Percentiles rank a stretch among this genome's conserved stretches.
Evolutionary conservation across 1,139 yeast genomes (phyloP).

Genomic region (Protomyces pachydermus): DNA sequence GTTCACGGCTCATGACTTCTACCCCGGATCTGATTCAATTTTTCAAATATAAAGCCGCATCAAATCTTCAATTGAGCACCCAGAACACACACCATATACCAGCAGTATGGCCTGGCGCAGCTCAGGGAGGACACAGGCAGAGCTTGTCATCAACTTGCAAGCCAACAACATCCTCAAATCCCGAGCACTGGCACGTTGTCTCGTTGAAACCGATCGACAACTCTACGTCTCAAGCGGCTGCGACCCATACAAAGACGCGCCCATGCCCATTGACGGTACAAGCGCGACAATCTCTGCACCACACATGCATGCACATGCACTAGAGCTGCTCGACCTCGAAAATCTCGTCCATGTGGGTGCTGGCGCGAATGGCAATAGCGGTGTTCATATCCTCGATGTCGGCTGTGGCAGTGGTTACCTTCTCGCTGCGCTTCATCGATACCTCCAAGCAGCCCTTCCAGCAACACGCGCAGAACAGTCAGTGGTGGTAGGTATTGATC

Average conservation of each 20-base stretch:
- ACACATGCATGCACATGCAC: conserved; percentile 5
- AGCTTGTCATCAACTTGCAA: not conserved
- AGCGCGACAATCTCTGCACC: conserved; percentile 1
- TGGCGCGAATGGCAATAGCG: not conserved
- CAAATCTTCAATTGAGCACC: no score
- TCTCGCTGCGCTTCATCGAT: not conserved
- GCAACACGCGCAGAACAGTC: not conserved
- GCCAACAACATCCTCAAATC: not conserved
- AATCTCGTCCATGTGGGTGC: not conserved
- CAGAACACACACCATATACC: no score
- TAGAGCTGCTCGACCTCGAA: not conserved
- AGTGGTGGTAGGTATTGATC: not conserved
- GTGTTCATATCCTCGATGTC: not conserved
- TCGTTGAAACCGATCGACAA: not conserved
- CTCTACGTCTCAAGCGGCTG: not conserved
- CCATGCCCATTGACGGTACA: not conserved
- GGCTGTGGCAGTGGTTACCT: conserved; percentile 5
- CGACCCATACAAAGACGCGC: not conserved
- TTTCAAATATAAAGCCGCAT: no score
- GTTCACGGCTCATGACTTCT: no score
- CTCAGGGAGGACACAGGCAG: not conserved
- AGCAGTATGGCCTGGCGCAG: not conserved
- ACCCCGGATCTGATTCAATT: no score
- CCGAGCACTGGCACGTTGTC: not conserved
- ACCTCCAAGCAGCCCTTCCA: not conserved